These are phyloP conservation scores for Alternaria alternata DNA, from an alignment of 2,329 filamentous ascomycete species.

Conservation along the genomic window DNA sequence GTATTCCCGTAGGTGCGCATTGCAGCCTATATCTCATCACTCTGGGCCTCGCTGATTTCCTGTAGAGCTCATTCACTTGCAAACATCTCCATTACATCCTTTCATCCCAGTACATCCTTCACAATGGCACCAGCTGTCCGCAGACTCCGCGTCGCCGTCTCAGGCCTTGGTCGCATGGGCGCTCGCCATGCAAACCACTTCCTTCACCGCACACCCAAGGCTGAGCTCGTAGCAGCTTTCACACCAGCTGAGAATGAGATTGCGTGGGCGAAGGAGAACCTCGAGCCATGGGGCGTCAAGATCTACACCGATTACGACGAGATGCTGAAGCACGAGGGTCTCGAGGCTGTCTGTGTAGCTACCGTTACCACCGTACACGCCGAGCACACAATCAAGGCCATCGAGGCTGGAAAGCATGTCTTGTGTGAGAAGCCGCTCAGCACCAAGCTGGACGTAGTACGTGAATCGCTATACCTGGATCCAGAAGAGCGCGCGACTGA, in stretches of 20 bases:
- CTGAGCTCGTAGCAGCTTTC: conserved; percentile 58
- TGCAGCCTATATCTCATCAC: neutral
- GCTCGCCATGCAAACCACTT: conserved; percentile 59
- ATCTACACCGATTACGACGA: conserved; percentile 64
- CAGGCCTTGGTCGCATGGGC: conserved; percentile 61
- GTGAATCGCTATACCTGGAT: conserved; percentile 27
- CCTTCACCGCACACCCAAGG: conserved; percentile 56
- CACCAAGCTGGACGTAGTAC: conserved; percentile 66
- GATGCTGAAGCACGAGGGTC: conserved; percentile 64
- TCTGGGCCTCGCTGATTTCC: neutral
- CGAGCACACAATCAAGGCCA: conserved; percentile 65
- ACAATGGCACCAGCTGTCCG: conserved; percentile 46
- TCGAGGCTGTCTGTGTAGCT: conserved; percentile 65
- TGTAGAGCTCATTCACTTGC: neutral
- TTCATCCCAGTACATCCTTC: conserved; percentile 4
- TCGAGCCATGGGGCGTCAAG: conserved; percentile 61
- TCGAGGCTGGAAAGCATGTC: conserved; percentile 63
- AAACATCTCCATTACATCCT: neutral
- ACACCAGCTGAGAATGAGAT: conserved; percentile 54
- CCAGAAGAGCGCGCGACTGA: neutral
- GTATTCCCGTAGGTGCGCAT: neutral
- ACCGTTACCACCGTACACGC: conserved; percentile 65
- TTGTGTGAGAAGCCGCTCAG: conserved; percentile 68
- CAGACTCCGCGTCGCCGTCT: conserved; percentile 56
- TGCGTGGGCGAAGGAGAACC: conserved; percentile 60